These are phyloP conservation scores for Xerocomellus dryophilus DNA, from an alignment of 768 basidiomycete genomes.

Conservation along the genomic window DNA sequence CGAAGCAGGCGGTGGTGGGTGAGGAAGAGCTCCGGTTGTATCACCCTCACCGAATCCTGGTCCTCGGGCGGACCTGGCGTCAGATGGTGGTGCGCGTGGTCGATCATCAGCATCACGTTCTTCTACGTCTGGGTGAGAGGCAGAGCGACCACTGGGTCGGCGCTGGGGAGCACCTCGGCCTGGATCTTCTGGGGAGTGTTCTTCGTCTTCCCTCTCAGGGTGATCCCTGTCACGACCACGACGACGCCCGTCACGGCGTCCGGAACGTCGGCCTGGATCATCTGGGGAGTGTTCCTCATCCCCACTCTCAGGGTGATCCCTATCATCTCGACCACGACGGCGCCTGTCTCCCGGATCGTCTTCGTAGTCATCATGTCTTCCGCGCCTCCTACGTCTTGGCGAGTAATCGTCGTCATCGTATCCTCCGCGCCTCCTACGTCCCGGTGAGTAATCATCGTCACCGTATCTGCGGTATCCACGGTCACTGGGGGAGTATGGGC, in stretches of 20 bases:
- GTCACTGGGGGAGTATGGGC: constrained; percentile 18
- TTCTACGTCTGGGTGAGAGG: constrained; percentile 3
- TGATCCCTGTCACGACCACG: neutral
- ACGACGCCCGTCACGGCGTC: neutral
- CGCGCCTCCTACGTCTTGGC: constrained; percentile 11
- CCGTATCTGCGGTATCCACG: constrained; percentile 11
- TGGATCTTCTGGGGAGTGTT: constrained; percentile 11
- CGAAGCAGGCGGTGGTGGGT: constrained; percentile 13
- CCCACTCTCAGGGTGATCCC: neutral
- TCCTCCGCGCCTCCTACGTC: constrained; percentile 4
- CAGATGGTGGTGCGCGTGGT: constrained; percentile 10
- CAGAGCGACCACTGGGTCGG: constrained; percentile 18
- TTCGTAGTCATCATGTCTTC: neutral
- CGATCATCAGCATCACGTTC: constrained; percentile 17
- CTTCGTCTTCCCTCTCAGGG: neutral
- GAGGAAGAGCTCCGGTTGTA: neutral
- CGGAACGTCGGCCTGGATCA: constrained; percentile 5
- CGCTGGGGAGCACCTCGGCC: neutral
- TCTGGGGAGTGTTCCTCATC: constrained; percentile 9
- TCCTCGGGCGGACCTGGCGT: constrained; percentile 4
- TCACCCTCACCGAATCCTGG: constrained; percentile 15
- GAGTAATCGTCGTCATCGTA: constrained; percentile 1
- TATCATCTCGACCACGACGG: neutral
- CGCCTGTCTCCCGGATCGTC: constrained; percentile 9
- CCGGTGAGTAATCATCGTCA: constrained; percentile 10